Evolutionary conservation across 2,329 filamentous ascomycete genomes (phyloP), one percentile per base, ranked within the genome.

Genomic region (Fusarium goolgardi): DNA sequence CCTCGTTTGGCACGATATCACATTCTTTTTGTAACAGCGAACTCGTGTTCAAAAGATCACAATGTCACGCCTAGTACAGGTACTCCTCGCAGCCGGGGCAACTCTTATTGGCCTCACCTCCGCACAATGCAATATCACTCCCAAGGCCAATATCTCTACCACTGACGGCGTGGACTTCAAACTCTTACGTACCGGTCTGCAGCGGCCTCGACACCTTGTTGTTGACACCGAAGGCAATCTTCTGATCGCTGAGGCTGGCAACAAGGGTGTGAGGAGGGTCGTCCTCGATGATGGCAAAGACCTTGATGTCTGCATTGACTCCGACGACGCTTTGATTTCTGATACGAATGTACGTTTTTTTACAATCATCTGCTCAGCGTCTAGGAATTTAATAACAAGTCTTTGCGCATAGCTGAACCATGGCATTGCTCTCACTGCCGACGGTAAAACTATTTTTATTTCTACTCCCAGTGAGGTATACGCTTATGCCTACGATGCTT

Each of bases 391-490:
- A 34, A 34, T 37, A 52, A 59, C 31, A 27, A 3, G 6, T 27
- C 10, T 3, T 2, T 12, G 2, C 10, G 4, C 8, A 20, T 27
- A 60, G 57, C 31, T 60, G 3, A 60, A 60, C 37, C 57, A 60
- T 3, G 57, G 57, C 2, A 60, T 60, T 12, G 54, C 57, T 9
- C 31, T 60, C 1, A 60, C 57, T 0, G 44, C 57, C 9, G 57
- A 60, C 6, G 57, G 57, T 7, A 59, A 59, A 21, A 59, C 57
- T 5, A 60, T 60, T 23, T 31, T 60, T 12, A 54, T 60, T n/a
- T 60, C 57, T 8, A 59, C 44, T 15, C 44, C 57, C 4, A 60
- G 57, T 54, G 57, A 60, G 21, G 57, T 60, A 5, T 60, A 60
- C 9, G 57, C 55, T 6, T 60, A 60, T n/a, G 55, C 32, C 9